Evolutionary conservation across 2,329 filamentous ascomycete genomes (phyloP), one percentile per base, ranked within the genome.

Genomic region (Diaporthe batatas): DNA sequence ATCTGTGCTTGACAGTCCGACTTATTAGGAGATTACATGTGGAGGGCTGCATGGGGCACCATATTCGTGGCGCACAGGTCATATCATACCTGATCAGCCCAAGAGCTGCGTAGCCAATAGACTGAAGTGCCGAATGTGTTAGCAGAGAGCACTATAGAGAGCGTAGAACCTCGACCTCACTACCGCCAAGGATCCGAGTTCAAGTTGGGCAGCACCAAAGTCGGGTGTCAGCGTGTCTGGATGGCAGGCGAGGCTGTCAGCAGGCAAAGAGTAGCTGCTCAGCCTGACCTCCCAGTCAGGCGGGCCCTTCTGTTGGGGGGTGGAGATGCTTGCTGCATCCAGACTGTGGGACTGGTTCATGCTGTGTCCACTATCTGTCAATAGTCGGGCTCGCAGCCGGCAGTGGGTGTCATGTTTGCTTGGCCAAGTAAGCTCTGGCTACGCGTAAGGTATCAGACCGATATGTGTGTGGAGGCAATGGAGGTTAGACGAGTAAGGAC

Each of bases 211-310:
- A 51, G 44, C 21, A 29, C 14, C 3, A 29, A 23, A 10, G 16
- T 8, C 29, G 10, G 3, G 62, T 25, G 32, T 51, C 36, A 18
- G 47, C 1, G n/a, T 21, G 12, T 51, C 39, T 53, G n/a, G 6
- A 14, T 29, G 51, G 32, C 44, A 25, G 32, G 62, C 62, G 47
- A 67, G 62, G 62, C 62, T 67, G 62, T 29, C 47, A 67, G 47
- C 32, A 53, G 47, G 16, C 47, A 36, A 51, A 29, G 10, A 25
- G 6, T 16, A 21, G 29, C n/a, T 29, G n/a, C 62, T 67, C 44
- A 67, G 62, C 44, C 62, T 67, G 62, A 25, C n/a, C 29, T 25
- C 21, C 16, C 51, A 12, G n/a, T 25, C 36, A 21, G 32, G 62
- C 62, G 62, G 47, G 21, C 47, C 62, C 47, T 11, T 67, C 39